These are phyloP conservation scores for Harringtonia aguacate DNA, from an alignment of 2,329 filamentous ascomycete genomes.

Conservation along the genomic window DNA sequence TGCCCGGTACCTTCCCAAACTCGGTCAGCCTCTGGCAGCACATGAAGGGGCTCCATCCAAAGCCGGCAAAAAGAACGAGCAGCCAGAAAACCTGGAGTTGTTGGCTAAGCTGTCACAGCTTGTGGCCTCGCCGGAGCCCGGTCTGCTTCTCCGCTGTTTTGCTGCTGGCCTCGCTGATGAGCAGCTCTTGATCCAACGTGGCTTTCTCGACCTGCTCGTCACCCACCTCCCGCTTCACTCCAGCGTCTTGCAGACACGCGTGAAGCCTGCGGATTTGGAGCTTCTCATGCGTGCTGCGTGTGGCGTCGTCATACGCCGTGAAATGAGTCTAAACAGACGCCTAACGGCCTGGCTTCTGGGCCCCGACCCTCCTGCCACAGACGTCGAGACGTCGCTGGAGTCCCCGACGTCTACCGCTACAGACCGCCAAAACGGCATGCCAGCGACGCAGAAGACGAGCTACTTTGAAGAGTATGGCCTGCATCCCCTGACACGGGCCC, in stretches of 20 bases:
- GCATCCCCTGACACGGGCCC: constrained; percentile 58
- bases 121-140: constrained; percentile 83
- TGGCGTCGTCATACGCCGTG: constrained; percentile 78
- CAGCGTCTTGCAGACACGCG: constrained; percentile 62
- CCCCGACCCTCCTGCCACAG: constrained; percentile 41
- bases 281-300: constrained; percentile 71
- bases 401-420: constrained; percentile 28
- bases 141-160: constrained; percentile 82
- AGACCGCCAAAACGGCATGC: constrained; percentile 28
- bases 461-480: constrained; percentile 81
- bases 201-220: constrained; percentile 86
- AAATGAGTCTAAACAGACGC: constrained; percentile 92
- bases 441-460: constrained; percentile 50
- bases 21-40: constrained; percentile 35
- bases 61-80: constrained; percentile 19
- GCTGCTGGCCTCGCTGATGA: constrained; percentile 80
- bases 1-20: constrained; percentile 63
- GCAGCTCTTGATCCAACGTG: constrained; percentile 84
- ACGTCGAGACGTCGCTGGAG: constrained; percentile 23
- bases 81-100: constrained; percentile 26
- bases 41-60: constrained; percentile 15
- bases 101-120: constrained; percentile 48
- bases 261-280: constrained; percentile 67
- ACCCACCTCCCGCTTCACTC: constrained; percentile 82
- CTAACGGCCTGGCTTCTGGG: constrained; percentile 96